These are phyloP conservation scores for Eragrostis nindensis DNA, from an alignment of 176 grass and related monocot species.

Conservation along the genomic window DNA sequence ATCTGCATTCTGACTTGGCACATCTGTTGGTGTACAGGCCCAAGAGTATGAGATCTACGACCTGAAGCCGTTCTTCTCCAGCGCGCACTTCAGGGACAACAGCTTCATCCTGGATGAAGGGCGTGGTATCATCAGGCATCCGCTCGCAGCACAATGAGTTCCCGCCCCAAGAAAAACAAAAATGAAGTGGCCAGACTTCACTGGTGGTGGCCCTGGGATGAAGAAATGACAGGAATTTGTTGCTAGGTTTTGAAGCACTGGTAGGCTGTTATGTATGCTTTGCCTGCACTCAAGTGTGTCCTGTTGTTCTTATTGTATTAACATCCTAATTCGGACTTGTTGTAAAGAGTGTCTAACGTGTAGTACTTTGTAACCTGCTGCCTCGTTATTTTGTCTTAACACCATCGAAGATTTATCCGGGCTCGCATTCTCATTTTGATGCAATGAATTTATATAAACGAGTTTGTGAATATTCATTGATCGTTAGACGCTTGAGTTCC, in stretches of 20 bases:
- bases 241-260: background rate
- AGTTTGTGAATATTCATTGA: too few relatives aligned
- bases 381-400: too few relatives aligned
- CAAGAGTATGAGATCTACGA: constrained; percentile 96
- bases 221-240: background rate
- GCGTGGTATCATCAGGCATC: constrained; percentile 76
- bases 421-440: too few relatives aligned
- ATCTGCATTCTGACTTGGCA: background rate
- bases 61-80: constrained; percentile 87
- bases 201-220: background rate
- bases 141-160: constrained; percentile 40
- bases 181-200: background rate
- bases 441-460: too few relatives aligned
- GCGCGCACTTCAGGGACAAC: constrained; percentile 74
- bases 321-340: too few relatives aligned
- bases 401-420: too few relatives aligned
- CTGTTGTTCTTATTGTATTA: background rate
- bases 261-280: background rate
- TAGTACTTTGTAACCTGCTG: too few relatives aligned
- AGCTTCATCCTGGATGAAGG: constrained; percentile 83
- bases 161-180: background rate
- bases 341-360: too few relatives aligned
- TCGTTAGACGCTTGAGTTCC: too few relatives aligned
- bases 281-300: background rate
- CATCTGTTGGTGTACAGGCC: constrained; percentile 50